Evolutionary conservation across 192 early-diverging fungal genomes (phyloP).

Genomic region (Rhizophagus clarus): DNA sequence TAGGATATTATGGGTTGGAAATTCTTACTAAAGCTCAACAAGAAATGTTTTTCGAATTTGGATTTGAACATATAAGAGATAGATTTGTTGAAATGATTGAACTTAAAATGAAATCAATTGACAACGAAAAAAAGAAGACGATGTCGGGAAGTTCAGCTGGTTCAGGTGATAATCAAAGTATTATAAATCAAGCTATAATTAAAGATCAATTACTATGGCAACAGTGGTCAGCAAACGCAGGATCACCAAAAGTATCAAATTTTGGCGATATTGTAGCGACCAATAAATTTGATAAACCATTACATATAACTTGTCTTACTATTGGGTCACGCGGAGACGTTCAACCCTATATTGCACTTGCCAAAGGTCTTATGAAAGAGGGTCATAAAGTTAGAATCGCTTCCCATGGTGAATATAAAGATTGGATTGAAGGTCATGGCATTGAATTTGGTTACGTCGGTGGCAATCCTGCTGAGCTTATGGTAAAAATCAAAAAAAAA

Average conservation of each 20-base stretch:
- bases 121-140: slow-evolving; percentile 14
- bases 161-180: not conserved
- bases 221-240: not conserved
- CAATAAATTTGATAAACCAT: slow-evolving; percentile 38
- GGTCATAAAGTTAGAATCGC: slow-evolving; percentile 69
- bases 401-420: slow-evolving; percentile 66
- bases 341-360: slow-evolving; percentile 65
- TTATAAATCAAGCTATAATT: slow-evolving; percentile 3
- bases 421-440: slow-evolving; percentile 64
- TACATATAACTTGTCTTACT: slow-evolving; percentile 69
- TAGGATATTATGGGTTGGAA: slow-evolving; percentile 49
- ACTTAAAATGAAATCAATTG: not conserved
- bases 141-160: not conserved
- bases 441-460: slow-evolving; percentile 70
- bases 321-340: slow-evolving; percentile 79
- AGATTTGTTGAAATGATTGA: slow-evolving; percentile 44
- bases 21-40: slow-evolving; percentile 50
- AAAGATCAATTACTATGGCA: slow-evolving; percentile 15
- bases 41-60: slow-evolving; percentile 66
- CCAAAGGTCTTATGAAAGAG: slow-evolving; percentile 62
- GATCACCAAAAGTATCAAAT: slow-evolving; percentile 26
- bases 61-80: slow-evolving; percentile 45
- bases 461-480: slow-evolving; percentile 64
- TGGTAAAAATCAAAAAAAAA: slow-evolving; percentile 39
- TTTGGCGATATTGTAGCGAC: slow-evolving; percentile 33